Evolutionary conservation across 2,329 filamentous ascomycete species (phyloP), one percentile per base, ranked within the genome.

Genomic region (Colletotrichum tropicicola): DNA sequence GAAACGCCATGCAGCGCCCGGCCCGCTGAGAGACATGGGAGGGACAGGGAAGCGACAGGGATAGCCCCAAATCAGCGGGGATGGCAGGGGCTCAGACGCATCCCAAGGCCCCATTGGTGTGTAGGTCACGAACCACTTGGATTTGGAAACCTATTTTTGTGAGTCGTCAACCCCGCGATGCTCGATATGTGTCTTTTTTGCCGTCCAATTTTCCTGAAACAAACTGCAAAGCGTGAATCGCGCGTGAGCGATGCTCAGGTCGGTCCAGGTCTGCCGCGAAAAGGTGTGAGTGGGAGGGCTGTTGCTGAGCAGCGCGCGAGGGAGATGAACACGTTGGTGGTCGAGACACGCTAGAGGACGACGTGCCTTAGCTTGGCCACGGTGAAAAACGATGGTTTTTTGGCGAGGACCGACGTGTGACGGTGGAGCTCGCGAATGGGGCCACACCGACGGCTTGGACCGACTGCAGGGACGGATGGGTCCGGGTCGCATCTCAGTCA

Each of bases 371-470:
- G 55, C 45, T 43, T 44, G 28, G 21, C 8, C 21, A 19, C 15
- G n/a, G 21, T 4, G 23, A 27, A 54, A 27, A 41, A 4, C 10
- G 35, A 12, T 19, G 12, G 30, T 23, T 41, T 59, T 59, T 53
- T 43, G 39, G 55, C 47, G 55, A 64, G 47, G 6, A 15, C 57
- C 45, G 45, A 51, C 23, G 25, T 37, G 15, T 13, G 47, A 27
- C n/a, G 56, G 45, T 45, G 60, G 39, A 45, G 39, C 13, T 12
- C 39, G 43, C 49, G 21, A 65, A 65, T 44, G 48, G 57, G 43
- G 61, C 28, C 49, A 65, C 57, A 65, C 61, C 61, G 61, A 61
- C 61, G 49, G 61, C 57, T 43, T 65, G 57, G 48, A 45, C 61
- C 57, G 61, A 60, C 44, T 61, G 57, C 57, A 65, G 61, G 61